Percentiles rank a stretch among this genome's conserved stretches.
Evolutionary conservation across 805 yeast species (phyloP).

Genomic region (Candida fluviatilis): DNA sequence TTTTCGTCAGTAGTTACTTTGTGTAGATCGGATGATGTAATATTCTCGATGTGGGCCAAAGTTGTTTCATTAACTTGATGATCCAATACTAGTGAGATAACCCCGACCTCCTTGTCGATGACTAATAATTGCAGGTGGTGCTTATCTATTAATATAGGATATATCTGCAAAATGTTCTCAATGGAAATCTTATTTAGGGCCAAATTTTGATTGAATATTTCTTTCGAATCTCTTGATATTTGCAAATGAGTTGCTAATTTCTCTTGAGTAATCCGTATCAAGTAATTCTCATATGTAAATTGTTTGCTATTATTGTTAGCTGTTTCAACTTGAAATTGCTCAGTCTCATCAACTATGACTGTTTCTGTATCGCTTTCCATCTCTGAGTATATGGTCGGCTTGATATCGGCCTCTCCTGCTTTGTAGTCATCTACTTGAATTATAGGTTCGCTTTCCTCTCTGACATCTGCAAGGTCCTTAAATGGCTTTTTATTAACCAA

Average conservation of each 20-base stretch:
- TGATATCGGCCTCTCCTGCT: not conserved
- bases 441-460: not conserved
- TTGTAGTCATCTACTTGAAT: not conserved
- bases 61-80: not conserved
- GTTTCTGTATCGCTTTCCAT: slow-evolving; percentile 29
- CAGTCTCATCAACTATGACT: slow-evolving; percentile 18
- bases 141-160: not conserved
- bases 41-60: not conserved
- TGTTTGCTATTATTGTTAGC: slow-evolving; percentile 4
- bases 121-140: not conserved
- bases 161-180: not conserved
- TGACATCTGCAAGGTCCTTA: not conserved
- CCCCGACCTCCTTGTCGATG: not conserved
- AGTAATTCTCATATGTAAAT: not conserved
- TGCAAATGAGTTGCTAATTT: not conserved
- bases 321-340: slow-evolving; percentile 6
- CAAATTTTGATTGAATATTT: not conserved
- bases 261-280: not conserved
- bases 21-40: not conserved
- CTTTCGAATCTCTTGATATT: not conserved
- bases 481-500: not conserved
- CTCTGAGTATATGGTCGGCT: slow-evolving; percentile 4
- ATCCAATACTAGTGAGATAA: not conserved
- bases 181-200: not conserved
- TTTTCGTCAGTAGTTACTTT: not conserved